Evolutionary conservation across 768 basidiomycete species (phyloP), one percentile per base, ranked within the genome.

Genomic region (Lactarius deliciosus): DNA sequence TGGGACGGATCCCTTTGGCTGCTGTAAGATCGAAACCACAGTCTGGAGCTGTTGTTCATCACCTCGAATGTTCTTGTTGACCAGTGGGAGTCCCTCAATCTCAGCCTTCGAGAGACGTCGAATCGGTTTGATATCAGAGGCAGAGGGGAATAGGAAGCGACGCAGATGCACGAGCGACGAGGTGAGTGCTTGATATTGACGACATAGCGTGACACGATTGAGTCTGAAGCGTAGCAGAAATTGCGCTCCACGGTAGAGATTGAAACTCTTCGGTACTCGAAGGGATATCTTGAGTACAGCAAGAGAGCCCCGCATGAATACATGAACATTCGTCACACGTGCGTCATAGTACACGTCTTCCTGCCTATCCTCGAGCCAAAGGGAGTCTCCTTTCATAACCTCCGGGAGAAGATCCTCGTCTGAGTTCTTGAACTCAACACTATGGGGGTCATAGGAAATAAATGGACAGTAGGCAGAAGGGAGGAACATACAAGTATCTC

Each of bases 101-200:
- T 65, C 65, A 58, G 16, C 60, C 5, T 20, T 66, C 54, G 62
- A 59, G 60, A 66, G 75, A 50, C 28, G 65, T 45, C 18, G 65
- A 22, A n/a, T 54, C 18, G 22, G 38, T 30, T 64, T 65, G 9
- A 79, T 55, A 71, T 83, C 78, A 0, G 55, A 60, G 10, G 64
- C 60, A 4, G 68, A 59, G 0, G 87, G 87, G 69, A 88, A 87
- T 0, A 88, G 73, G 5, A 87, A 72, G 0, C 83, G 79, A 10
- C 80, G 76, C 55, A 81, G 79, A 0, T 76, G 74, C 3, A 28
- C 3, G 68, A 81, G 83, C 0, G 75, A 76, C 0, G 78, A 77
- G 47, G 82, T 79, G 58, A 89, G 72, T 0, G 85, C 87, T 62
- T 85, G 82, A 71, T 88, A 86, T 73, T 88, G 86, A 0, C 87